These are phyloP conservation scores for Haematococcus lacustris DNA, from an alignment of 139 green algal genomes.

Conservation along the genomic window DNA sequence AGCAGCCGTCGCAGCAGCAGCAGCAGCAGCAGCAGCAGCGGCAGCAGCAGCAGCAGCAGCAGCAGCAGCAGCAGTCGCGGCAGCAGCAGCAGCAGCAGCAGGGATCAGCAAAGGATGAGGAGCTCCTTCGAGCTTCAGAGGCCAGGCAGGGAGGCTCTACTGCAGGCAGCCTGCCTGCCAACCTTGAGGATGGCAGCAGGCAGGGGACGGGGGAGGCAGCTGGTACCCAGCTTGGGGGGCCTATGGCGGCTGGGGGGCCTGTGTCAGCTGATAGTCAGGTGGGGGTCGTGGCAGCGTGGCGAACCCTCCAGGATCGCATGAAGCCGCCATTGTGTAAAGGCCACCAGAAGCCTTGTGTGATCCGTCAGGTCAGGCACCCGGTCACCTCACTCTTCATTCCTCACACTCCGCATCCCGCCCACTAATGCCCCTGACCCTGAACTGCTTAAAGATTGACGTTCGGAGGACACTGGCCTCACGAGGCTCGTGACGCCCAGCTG, in stretches of 20 bases:
- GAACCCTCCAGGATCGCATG: background rate
- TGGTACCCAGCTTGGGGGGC: background rate
- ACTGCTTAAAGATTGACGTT: background rate
- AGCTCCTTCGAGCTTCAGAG: background rate
- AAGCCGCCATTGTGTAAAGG: background rate
- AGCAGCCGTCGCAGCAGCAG: no score
- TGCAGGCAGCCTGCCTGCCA: background rate
- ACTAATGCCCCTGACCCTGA: background rate
- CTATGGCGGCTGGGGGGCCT: background rate
- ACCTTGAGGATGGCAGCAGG: background rate
- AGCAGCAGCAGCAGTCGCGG: background rate
- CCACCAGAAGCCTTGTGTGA: slow-evolving; percentile 6
- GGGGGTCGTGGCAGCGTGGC: background rate
- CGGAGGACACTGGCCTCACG: background rate
- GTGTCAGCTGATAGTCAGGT: background rate
- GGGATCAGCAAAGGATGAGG: background rate
- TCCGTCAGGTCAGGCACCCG: slow-evolving; percentile 1
- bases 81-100: background rate
- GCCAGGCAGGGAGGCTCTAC: background rate
- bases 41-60: background rate
- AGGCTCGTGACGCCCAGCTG: background rate
- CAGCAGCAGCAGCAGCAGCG: no score
- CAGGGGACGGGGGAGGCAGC: background rate
- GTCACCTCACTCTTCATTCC: background rate
- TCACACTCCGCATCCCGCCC: background rate